Evolutionary conservation across 805 yeast species (phyloP).

Genomic region (Diddensiella transvaalensis): DNA sequence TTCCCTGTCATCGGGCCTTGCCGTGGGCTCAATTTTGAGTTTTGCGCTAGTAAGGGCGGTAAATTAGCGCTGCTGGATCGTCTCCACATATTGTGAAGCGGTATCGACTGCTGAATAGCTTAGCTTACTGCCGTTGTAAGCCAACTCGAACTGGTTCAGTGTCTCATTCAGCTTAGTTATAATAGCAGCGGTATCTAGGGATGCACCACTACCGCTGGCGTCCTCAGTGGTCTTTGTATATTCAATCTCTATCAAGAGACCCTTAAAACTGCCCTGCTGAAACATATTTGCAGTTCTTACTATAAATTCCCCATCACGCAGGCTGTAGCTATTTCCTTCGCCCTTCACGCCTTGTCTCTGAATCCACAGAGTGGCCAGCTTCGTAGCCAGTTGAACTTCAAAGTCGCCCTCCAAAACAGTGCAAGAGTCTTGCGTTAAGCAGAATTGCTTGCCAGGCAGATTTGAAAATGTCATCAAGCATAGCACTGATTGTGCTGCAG

Average conservation of each 20-base stretch:
- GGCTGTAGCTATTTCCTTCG: constrained; percentile 64
- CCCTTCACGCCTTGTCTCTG: constrained; percentile 67
- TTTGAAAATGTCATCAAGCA: constrained; percentile 32
- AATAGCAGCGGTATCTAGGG: constrained; percentile 13
- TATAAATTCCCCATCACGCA: constrained; percentile 46
- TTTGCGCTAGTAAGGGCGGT: constrained; percentile 51
- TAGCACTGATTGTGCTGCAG: constrained; percentile 19
- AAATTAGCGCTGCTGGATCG: constrained; percentile 11
- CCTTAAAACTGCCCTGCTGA: constrained; percentile 70
- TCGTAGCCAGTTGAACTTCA: constrained; percentile 51
- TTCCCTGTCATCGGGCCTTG: constrained; percentile 71
- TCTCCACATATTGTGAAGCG: constrained; percentile 23
- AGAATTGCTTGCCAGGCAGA: constrained; percentile 29
- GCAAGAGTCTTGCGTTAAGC: constrained; percentile 30
- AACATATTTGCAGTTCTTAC: constrained; percentile 68
- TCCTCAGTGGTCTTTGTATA: constrained; percentile 28
- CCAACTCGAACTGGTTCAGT: constrained; percentile 16
- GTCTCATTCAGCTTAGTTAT: constrained; percentile 13
- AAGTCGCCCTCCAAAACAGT: constrained; percentile 54
- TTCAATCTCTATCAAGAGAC: constrained; percentile 61
- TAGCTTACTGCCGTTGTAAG: constrained; percentile 11
- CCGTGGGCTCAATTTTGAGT: constrained; percentile 73
- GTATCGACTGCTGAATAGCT: constrained; percentile 12
- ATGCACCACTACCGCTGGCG: constrained; percentile 20
- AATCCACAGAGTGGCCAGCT: constrained; percentile 67